These are phyloP conservation scores for Xylariaceae sp. DNA, from an alignment of 2,329 filamentous ascomycete species.

Conservation along the genomic window DNA sequence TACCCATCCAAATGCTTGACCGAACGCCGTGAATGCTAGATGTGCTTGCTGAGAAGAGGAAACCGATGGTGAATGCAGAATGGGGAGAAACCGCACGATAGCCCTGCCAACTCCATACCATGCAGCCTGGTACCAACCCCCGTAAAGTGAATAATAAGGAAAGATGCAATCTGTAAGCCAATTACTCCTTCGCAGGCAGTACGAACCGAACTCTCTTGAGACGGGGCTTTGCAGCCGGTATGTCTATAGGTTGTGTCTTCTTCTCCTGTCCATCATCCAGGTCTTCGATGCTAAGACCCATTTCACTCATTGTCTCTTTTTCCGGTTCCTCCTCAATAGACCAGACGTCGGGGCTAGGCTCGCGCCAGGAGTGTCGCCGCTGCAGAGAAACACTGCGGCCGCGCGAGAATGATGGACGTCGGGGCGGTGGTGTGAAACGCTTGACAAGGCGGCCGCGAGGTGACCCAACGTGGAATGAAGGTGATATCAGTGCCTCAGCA, in stretches of 20 bases:
- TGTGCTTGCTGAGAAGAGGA: too few relatives aligned
- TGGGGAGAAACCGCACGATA: too few relatives aligned
- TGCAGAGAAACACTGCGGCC: conserved; percentile 33
- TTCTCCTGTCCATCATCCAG: conserved; percentile 23
- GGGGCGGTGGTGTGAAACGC: conserved; percentile 30
- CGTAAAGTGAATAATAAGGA: background rate
- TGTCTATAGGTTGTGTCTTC: conserved; percentile 35
- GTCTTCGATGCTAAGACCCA: conserved; percentile 33
- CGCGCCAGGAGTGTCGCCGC: conserved; percentile 49
- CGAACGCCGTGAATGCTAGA: too few relatives aligned
- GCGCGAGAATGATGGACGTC: conserved; percentile 26
- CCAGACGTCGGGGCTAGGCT: conserved; percentile 58
- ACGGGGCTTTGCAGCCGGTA: conserved; percentile 45
- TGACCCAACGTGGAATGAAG: conserved; percentile 32
- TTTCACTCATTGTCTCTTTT: conserved; percentile 46
- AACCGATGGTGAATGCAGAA: too few relatives aligned
- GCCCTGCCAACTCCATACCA: too few relatives aligned
- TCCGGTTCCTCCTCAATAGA: conserved; percentile 58
- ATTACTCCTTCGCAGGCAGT: conserved; percentile 41
- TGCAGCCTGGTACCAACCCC: too few relatives aligned
- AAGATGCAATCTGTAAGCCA: conserved; percentile 1
- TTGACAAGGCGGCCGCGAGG: conserved; percentile 25
- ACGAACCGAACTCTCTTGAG: conserved; percentile 53
- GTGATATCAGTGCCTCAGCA: conserved; percentile 32
- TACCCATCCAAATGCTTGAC: too few relatives aligned